Evolutionary conservation across 306 rosid species (phyloP).

Genomic region (Alnus rubra): DNA sequence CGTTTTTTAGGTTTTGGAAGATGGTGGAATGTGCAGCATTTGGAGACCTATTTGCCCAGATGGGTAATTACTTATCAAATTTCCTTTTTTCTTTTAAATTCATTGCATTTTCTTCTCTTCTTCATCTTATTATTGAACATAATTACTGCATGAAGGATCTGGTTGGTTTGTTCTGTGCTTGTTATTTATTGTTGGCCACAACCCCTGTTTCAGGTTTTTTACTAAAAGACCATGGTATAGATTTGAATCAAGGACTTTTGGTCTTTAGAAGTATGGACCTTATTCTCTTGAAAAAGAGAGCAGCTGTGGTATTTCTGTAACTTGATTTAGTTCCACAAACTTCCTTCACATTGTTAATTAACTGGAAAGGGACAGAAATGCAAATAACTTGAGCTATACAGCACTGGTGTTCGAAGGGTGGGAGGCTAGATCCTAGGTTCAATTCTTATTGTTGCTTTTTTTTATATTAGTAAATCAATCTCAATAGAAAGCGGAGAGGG

Average conservation of each 20-base stretch:
- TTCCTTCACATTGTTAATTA: neutral
- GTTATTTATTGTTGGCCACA: neutral
- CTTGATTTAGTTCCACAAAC: neutral
- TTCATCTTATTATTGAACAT: neutral
- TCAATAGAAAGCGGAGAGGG: too few relatives aligned
- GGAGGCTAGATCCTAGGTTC: neutral
- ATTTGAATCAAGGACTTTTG: neutral
- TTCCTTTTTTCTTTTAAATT: slow-evolving; percentile 7
- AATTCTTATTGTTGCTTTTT: neutral
- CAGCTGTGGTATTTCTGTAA: neutral
- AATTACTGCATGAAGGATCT: neutral
- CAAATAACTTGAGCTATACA: neutral
- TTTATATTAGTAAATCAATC: too few relatives aligned
- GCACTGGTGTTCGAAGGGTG: neutral
- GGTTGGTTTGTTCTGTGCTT: neutral
- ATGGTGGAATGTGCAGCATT: slow-evolving; percentile 69
- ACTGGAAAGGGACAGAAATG: neutral
- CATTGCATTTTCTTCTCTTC: slow-evolving; percentile 9
- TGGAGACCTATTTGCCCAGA: slow-evolving; percentile 94
- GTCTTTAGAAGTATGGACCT: neutral
- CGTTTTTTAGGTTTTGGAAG: slow-evolving; percentile 55
- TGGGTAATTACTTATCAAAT: slow-evolving; percentile 56
- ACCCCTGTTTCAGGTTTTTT: neutral
- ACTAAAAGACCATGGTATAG: neutral
- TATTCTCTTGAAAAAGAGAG: neutral